phyloP scores from a whole-genome alignment of 1,284 basidiomycete genomes.

The Pseudozyma thailandica region DNA sequence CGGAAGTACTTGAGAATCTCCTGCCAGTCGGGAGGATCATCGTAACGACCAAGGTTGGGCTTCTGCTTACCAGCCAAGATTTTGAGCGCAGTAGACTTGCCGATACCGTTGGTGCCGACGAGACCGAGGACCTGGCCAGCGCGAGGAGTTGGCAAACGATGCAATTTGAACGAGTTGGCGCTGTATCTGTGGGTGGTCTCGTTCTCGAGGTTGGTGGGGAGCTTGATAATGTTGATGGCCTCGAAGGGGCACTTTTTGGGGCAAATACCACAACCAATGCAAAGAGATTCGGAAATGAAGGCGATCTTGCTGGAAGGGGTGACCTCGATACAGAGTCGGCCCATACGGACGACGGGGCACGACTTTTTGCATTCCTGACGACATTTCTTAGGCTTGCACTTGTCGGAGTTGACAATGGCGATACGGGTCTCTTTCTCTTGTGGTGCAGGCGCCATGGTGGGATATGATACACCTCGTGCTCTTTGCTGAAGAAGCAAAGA shows the following conservation, averaged over 20 bases:
- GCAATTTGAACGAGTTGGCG: conserved; percentile 68
- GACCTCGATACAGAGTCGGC: conserved; percentile 64
- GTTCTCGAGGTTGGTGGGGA: conserved; percentile 67
- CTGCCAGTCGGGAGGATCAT: conserved; percentile 67
- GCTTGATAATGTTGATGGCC: conserved; percentile 68
- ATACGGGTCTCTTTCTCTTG: conserved; percentile 65
- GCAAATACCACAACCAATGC: conserved; percentile 68
- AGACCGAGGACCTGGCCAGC: conserved; percentile 67
- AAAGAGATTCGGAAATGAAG: conserved; percentile 66
- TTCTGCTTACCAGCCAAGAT: conserved; percentile 68
- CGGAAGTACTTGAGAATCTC: conserved; percentile 68
- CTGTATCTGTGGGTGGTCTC: conserved; percentile 68
- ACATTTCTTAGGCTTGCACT: conserved; percentile 68
- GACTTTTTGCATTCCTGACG: conserved; percentile 68
- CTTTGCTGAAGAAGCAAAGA: conserved; percentile 8
- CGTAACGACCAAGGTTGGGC: conserved; percentile 67
- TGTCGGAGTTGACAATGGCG: conserved; percentile 67
- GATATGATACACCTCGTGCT: conserved; percentile 14
- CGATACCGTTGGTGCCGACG: conserved; percentile 68
- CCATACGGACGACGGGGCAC: conserved; percentile 67
- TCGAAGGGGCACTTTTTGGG: conserved; percentile 68
- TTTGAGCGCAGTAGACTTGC: conserved; percentile 67
- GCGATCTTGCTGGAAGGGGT: conserved; percentile 64
- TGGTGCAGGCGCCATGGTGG: conserved; percentile 51
- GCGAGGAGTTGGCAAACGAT: conserved; percentile 65